Conservation (phyloP, 2,329 filamentous ascomycete species). For the Ascomycota sp. region DNA sequence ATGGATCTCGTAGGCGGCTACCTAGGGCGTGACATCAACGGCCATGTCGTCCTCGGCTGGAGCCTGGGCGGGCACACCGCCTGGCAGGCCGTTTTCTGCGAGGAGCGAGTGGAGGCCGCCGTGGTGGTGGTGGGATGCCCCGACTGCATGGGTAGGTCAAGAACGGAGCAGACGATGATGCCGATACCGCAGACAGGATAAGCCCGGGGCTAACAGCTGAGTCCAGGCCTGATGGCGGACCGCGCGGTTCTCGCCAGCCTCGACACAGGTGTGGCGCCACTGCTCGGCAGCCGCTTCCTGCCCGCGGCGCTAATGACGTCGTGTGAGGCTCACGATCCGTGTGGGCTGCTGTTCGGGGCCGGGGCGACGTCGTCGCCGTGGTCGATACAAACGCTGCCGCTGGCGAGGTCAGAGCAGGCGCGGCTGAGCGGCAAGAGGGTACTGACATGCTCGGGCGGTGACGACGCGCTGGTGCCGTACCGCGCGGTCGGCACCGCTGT, state of each 20-base stretch:
- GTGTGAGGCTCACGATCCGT: constrained; percentile 51
- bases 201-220: too few relatives aligned
- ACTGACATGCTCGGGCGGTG: constrained; percentile 42
- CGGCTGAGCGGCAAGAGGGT: constrained; percentile 40
- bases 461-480: constrained; percentile 56
- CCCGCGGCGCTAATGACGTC: constrained; percentile 44
- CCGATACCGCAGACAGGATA: too few relatives aligned
- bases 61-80: constrained; percentile 74
- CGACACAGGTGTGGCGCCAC: constrained; percentile 34
- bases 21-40: constrained; percentile 29
- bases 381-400: constrained; percentile 10
- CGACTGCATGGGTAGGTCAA: constrained; percentile 46
- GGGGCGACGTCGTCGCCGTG: constrained; percentile 4
- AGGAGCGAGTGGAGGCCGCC: constrained; percentile 58
- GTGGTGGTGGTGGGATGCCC: constrained; percentile 76
- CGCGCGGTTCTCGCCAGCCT: constrained; percentile 48
- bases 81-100: constrained; percentile 66
- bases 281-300: constrained; percentile 63
- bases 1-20: constrained; percentile 65
- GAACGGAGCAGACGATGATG: background rate
- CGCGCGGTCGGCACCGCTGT: constrained; percentile 34
- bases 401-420: constrained; percentile 17
- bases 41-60: constrained; percentile 61
- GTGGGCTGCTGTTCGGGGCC: constrained; percentile 46
- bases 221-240: constrained; percentile 45